A percentile compares a stretch with the other conserved stretches of the same genome.
Evolutionary conservation across 345 rosid species (phyloP).

Genomic region (Cochlearia excelsa): DNA sequence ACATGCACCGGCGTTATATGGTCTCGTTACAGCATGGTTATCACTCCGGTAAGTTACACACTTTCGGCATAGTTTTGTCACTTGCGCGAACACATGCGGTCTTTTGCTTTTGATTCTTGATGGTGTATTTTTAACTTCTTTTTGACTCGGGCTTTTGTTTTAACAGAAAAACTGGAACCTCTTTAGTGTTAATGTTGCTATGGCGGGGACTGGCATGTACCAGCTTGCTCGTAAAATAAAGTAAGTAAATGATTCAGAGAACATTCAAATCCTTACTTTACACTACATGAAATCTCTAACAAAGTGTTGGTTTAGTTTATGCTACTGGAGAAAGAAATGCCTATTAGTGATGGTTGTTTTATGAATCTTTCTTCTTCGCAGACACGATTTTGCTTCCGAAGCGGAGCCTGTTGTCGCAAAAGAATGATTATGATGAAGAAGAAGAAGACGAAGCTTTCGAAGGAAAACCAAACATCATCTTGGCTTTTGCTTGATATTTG

Average conservation of each 20-base stretch:
- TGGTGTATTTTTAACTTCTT: neutral
- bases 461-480: conserved; percentile 4
- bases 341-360: neutral
- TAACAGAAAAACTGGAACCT: conserved; percentile 95
- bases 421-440: conserved; percentile 31
- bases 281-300: no score
- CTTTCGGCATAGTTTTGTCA: neutral
- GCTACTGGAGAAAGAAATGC: neutral
- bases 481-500: conserved; percentile 12
- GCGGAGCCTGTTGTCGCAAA: conserved; percentile 25
- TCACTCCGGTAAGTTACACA: conserved; percentile 63
- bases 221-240: conserved; percentile 76
- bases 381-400: conserved; percentile 31
- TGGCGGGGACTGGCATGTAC: conserved; percentile 82
- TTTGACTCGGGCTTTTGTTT: no score
- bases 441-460: neutral
- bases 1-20: conserved; percentile 67
- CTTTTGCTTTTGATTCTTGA: neutral
- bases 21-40: conserved; percentile 84
- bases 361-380: conserved; percentile 15
- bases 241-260: conserved; percentile 41
- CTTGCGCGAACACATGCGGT: no score
- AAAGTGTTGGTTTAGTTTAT: neutral
- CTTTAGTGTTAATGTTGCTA: conserved; percentile 75
- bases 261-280: neutral